Conservation (phyloP, 768 basidiomycete genomes). For the Hygrocybe coccinea region DNA sequence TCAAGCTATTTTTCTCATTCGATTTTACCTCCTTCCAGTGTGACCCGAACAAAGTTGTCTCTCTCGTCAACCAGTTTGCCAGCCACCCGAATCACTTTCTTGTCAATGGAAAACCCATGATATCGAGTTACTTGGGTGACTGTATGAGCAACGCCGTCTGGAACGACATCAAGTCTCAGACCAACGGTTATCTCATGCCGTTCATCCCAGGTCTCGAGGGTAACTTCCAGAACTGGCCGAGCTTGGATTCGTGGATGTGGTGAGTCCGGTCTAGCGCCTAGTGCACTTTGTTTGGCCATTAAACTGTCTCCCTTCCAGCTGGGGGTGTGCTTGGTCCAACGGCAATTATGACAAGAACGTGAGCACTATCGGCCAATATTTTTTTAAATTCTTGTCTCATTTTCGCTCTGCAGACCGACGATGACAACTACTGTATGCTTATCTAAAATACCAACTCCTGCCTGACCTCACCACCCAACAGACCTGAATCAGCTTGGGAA, state of each 20-base stretch:
- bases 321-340: constrained; percentile 63
- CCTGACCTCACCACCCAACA: constrained; percentile 14
- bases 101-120: constrained; percentile 48
- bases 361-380: constrained; percentile 9
- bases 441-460: neutral
- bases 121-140: constrained; percentile 60
- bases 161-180: constrained; percentile 44
- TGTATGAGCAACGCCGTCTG: constrained; percentile 52
- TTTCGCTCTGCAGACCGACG: constrained; percentile 31
- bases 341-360: constrained; percentile 42
- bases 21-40: constrained; percentile 53
- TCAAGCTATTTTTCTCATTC: constrained; percentile 56
- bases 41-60: constrained; percentile 38
- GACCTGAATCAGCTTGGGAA: constrained; percentile 41
- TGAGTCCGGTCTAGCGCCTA: no score
- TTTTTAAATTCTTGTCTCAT: neutral
- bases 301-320: constrained; percentile 26
- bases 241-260: constrained; percentile 48
- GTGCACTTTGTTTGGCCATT: no score
- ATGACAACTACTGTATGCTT: constrained; percentile 45
- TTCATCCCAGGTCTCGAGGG: constrained; percentile 52
- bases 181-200: constrained; percentile 46
- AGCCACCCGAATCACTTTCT: constrained; percentile 52
- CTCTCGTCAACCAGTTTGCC: constrained; percentile 43
- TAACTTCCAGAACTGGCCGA: constrained; percentile 43